These are phyloP conservation scores for Boletus pseudo-olivaceus DNA, from an alignment of 768 basidiomycete species.

Conservation along the genomic window DNA sequence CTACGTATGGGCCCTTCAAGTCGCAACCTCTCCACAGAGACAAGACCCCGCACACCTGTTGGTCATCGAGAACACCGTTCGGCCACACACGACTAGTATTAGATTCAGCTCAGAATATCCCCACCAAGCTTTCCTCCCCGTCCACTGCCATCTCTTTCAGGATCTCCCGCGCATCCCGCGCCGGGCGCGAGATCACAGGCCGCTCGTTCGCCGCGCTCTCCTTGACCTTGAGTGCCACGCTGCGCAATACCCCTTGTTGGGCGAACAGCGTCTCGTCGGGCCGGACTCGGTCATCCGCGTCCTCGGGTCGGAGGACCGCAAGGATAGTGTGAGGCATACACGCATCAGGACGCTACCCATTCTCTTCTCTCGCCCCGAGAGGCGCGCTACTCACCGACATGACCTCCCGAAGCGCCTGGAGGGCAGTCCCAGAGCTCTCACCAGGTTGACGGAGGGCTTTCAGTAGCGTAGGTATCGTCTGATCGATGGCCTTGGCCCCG, in stretches of 20 bases:
- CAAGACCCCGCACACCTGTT: too few species aligned
- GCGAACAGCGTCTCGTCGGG: constrained; percentile 51
- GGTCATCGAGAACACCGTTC: too few species aligned
- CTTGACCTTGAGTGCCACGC: constrained; percentile 69
- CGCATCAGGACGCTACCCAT: not conserved
- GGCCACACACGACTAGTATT: too few species aligned
- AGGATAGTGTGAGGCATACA: constrained; percentile 48
- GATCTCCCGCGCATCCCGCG: constrained; percentile 77
- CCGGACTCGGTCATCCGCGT: constrained; percentile 22
- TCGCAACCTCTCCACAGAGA: too few species aligned
- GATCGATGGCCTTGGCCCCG: constrained; percentile 88
- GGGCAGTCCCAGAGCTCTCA: constrained; percentile 89
- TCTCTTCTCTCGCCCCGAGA: not conserved
- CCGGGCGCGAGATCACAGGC: constrained; percentile 71
- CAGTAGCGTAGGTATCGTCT: constrained; percentile 92
- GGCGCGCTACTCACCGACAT: constrained; percentile 64
- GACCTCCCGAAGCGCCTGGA: constrained; percentile 90
- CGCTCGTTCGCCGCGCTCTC: constrained; percentile 68
- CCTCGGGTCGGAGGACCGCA: constrained; percentile 49
- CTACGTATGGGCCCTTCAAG: too few species aligned
- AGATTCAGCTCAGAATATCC: constrained; percentile 22
- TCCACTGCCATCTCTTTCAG: constrained; percentile 37
- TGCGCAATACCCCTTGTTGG: constrained; percentile 56
- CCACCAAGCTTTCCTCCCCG: constrained; percentile 25
- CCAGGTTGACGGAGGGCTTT: constrained; percentile 93